These are phyloP conservation scores for Lactarius indigo DNA, from an alignment of 768 basidiomycete genomes.

Conservation along the genomic window DNA sequence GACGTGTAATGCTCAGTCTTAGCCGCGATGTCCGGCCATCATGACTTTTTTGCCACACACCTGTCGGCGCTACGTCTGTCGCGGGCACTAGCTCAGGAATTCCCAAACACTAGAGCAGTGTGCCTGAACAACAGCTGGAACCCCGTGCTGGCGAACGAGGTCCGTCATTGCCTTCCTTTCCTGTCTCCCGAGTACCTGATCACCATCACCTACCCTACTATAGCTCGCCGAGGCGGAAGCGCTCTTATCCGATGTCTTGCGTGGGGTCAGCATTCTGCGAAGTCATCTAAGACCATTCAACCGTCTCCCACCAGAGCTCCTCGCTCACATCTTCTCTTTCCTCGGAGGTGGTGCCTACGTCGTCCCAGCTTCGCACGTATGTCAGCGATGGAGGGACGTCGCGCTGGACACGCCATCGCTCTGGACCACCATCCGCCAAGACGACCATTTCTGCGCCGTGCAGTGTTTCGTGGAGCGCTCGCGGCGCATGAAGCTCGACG, in stretches of 20 bases:
- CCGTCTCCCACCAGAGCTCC: conserved; percentile 16
- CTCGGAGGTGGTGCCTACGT: conserved; percentile 5
- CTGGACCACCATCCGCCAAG: conserved; percentile 16
- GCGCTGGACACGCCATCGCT: not conserved
- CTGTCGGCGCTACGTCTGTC: conserved; percentile 9
- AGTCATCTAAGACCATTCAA: conserved; percentile 6
- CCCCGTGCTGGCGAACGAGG: conserved; percentile 1
- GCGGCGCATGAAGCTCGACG: not conserved
- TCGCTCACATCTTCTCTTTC: conserved; percentile 12
- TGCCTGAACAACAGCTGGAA: not conserved
- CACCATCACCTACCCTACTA: not conserved
- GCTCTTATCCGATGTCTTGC: not conserved
- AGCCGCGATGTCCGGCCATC: not conserved
- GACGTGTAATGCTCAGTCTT: not conserved
- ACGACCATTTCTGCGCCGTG: not conserved
- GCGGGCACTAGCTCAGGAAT: conserved; percentile 2
- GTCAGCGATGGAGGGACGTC: conserved; percentile 9
- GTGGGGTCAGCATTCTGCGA: not conserved
- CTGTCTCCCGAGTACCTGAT: not conserved
- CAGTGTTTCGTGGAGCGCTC: conserved; percentile 6
- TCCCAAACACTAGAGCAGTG: not conserved
- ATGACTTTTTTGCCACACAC: not conserved
- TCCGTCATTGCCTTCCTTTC: not conserved
- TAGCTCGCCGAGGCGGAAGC: conserved; percentile 13
- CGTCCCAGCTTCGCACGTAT: conserved; percentile 13